Base-by-base conservation (phyloP, 805 yeast species). In the Lipomyces kockii region DNA sequence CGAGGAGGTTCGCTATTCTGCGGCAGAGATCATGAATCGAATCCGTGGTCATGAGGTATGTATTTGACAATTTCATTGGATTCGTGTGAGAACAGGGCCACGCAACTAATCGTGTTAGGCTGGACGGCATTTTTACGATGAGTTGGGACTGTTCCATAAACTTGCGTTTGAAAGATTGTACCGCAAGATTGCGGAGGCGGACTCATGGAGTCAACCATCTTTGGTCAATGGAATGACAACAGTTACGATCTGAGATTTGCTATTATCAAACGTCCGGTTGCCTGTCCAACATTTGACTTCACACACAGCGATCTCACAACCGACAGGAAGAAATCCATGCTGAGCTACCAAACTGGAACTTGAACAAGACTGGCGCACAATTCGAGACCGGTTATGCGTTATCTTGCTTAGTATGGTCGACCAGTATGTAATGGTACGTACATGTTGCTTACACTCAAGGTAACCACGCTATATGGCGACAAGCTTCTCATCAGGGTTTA, bases 21-120 rank as follows among this genome's bases (percentile, higher is more conserved):
- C 29, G 17, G 58, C 22, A n/a, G 62, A 60, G 27, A n/a, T 60
- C 9, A 9, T 60, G 6, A 37, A 51, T 25, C 62, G 62, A 25
- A 46, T 60, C 12, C 61, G 62, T 14, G 12, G 4, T 14, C 62
- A 60, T 60, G 32, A 20, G 43, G 58, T 52, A 25, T 22, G 55
- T 22, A 17, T 32, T n/a, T 56, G 54, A 20, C 1, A 25, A 14
- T 39, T 2, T 20, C 60, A 52, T n/a, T 3, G 55, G 5, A 29
- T 29, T 5, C 32, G 32, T 29, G 32, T 17, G n/a, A 7, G n/a
- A 25, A 17, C 27, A 52, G 1, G 8, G 7, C 34, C n/a, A 11
- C 9, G 22, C 4, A 17, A 43, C 34, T 52, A 29, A 52, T 9
- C 12, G 8, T 11, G 5, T 9, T 52, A 52, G 55, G 29, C 60